Evolutionary conservation across 495 filamentous ascomycete genomes (phyloP).

Genomic region (Xylaria nigripes): DNA sequence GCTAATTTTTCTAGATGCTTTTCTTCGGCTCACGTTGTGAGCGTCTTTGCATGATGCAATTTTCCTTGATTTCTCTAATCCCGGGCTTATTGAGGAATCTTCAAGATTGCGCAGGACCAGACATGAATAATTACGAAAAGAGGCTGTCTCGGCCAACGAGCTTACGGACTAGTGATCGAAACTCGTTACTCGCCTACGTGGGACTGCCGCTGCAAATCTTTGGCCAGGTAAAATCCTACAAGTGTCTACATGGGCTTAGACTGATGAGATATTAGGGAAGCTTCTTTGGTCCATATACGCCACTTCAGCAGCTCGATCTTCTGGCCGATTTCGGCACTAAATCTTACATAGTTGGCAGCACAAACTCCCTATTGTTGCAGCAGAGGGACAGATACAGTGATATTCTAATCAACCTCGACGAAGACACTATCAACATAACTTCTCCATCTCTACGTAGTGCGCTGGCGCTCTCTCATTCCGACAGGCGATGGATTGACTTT

Average conservation of each 20-base stretch:
- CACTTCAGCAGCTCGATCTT: slow-evolving; percentile 88
- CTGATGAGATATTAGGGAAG: slow-evolving; percentile 53
- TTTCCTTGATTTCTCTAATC: slow-evolving; percentile 88
- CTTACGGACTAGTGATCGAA: slow-evolving; percentile 82
- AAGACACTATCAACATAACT: slow-evolving; percentile 74
- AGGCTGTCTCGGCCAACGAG: slow-evolving; percentile 70
- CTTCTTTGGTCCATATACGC: slow-evolving; percentile 94
- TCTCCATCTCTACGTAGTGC: slow-evolving; percentile 70
- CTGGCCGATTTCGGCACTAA: slow-evolving; percentile 92
- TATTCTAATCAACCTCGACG: slow-evolving; percentile 93
- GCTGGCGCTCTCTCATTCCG: slow-evolving; percentile 72
- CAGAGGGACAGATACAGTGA: slow-evolving; percentile 97
- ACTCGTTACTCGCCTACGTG: slow-evolving; percentile 86
- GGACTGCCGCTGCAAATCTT: slow-evolving; percentile 92
- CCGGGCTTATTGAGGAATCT: slow-evolving; percentile 79
- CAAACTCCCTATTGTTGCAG: slow-evolving; percentile 86
- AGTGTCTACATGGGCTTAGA: not conserved
- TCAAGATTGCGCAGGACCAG: slow-evolving; percentile 86
- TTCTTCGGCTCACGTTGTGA: slow-evolving; percentile 97
- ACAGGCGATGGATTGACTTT: slow-evolving; percentile 94
- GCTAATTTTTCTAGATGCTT: slow-evolving; percentile 66
- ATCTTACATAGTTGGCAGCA: slow-evolving; percentile 94
- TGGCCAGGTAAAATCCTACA: slow-evolving; percentile 55
- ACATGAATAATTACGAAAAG: slow-evolving; percentile 74
- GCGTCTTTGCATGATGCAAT: slow-evolving; percentile 94